Conservation (phyloP, 768 basidiomycete species). For the Amanita phalloides region DNA sequence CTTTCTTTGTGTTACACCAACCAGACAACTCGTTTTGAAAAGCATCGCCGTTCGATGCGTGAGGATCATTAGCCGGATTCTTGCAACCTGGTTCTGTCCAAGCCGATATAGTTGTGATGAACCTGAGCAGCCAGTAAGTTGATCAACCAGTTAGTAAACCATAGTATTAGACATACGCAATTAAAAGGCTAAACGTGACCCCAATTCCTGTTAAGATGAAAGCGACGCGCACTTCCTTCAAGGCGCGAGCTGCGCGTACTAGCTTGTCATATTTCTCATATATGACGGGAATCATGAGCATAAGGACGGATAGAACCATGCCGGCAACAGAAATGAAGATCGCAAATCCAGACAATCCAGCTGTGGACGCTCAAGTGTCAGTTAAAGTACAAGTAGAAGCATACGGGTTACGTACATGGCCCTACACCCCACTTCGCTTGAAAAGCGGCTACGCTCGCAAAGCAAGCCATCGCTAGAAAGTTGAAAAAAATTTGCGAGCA, state of each 20-base stretch:
- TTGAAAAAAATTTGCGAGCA: conserved; percentile 82
- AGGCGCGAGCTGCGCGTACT: conserved; percentile 62
- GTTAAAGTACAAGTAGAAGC: conserved; percentile 5
- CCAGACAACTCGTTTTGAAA: conserved; percentile 61
- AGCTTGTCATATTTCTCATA: conserved; percentile 84
- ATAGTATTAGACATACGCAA: conserved; percentile 46
- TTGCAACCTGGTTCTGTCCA: conserved; percentile 91
- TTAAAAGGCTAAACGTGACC: conserved; percentile 52
- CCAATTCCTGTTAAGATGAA: conserved; percentile 78
- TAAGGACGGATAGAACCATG: conserved; percentile 63
- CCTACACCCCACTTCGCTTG: conserved; percentile 79
- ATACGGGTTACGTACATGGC: conserved; percentile 54
- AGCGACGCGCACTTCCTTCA: conserved; percentile 73
- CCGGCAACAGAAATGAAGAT: conserved; percentile 68
- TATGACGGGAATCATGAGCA: conserved; percentile 68
- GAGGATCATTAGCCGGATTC: conserved; percentile 70
- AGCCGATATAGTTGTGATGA: conserved; percentile 70
- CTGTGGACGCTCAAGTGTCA: conserved; percentile 27
- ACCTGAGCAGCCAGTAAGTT: conserved; percentile 26
- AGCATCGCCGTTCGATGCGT: conserved; percentile 50
- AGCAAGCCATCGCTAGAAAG: conserved; percentile 87
- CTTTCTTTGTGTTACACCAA: conserved; percentile 92
- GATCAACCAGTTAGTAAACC: background rate
- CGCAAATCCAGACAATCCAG: conserved; percentile 80
- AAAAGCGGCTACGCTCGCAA: conserved; percentile 81